These are phyloP conservation scores for Clavispora phyllophila DNA, from an alignment of 805 yeast species.

Conservation along the genomic window DNA sequence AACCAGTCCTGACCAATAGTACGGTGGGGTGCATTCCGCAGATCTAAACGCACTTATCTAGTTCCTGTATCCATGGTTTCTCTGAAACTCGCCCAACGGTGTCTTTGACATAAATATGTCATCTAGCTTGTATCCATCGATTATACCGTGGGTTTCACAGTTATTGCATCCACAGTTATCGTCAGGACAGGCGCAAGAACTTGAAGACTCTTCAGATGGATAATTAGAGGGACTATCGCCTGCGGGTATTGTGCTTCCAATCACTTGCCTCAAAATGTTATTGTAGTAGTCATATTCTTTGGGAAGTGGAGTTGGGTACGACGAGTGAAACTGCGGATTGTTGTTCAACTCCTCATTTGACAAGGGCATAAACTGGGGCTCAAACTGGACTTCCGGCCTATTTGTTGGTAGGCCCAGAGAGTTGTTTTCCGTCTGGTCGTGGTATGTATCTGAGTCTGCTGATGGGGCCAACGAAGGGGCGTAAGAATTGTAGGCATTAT, in stretches of 20 bases:
- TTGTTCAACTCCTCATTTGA: not conserved
- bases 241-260: not conserved
- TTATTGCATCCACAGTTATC: constrained; percentile 27
- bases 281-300: constrained; percentile 4
- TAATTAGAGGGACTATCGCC: not conserved
- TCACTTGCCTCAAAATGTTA: constrained; percentile 1
- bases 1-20: not conserved
- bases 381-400: not conserved
- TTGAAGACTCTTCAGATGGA: not conserved
- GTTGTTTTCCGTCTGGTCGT: no score
- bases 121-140: constrained; percentile 37
- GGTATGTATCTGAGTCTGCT: not conserved
- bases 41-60: no score
- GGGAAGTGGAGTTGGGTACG: not conserved
- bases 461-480: not conserved
- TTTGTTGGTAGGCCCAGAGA: not conserved
- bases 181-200: constrained; percentile 12
- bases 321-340: not conserved
- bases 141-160: constrained; percentile 43
- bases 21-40: not conserved
- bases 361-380: not conserved
- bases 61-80: not conserved
- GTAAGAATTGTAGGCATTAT: not conserved
- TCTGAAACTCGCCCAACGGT: not conserved
- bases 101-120: constrained; percentile 23